Percentiles rank a stretch among this genome's conserved stretches.
phyloP scores from a whole-genome alignment of 768 basidiomycete species.

The Hortiboletus flavorubellus region DNA sequence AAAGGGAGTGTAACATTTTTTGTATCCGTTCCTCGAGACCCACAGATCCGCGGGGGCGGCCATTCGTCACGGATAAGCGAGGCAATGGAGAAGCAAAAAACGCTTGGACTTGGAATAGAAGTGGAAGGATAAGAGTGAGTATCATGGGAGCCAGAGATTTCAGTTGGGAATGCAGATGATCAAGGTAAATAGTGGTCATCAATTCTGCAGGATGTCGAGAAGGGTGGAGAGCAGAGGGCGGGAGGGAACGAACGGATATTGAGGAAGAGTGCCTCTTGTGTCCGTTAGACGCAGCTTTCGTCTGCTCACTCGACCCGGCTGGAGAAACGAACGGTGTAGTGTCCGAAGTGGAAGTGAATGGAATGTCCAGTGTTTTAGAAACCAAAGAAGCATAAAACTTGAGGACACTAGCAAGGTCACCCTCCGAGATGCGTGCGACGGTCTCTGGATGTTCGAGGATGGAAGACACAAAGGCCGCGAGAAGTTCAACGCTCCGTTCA shows the following conservation, averaged over 20 bases:
- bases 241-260: constrained; percentile 46
- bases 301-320: constrained; percentile 28
- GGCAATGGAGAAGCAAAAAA: constrained; percentile 67
- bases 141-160: constrained; percentile 55
- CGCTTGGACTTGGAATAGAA: constrained; percentile 69
- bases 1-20: constrained; percentile 52
- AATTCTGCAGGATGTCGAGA: constrained; percentile 58
- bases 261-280: constrained; percentile 66
- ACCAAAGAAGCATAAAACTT: constrained; percentile 59
- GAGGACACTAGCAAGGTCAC: constrained; percentile 53
- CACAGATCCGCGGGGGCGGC: constrained; percentile 31
- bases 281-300: constrained; percentile 26
- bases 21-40: constrained; percentile 54
- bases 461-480: constrained; percentile 55
- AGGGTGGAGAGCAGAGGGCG: constrained; percentile 29
- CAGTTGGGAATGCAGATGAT: constrained; percentile 57
- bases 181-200: constrained; percentile 59
- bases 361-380: constrained; percentile 46
- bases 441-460: constrained; percentile 51
- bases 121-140: constrained; percentile 57
- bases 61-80: constrained; percentile 52
- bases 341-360: constrained; percentile 11
- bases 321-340: constrained; percentile 27
- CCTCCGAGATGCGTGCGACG: constrained; percentile 58
- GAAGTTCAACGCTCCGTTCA: constrained; percentile 59